phyloP scores from a whole-genome alignment of 495 filamentous ascomycete species.

The Aspergillus mulundensis region DNA sequence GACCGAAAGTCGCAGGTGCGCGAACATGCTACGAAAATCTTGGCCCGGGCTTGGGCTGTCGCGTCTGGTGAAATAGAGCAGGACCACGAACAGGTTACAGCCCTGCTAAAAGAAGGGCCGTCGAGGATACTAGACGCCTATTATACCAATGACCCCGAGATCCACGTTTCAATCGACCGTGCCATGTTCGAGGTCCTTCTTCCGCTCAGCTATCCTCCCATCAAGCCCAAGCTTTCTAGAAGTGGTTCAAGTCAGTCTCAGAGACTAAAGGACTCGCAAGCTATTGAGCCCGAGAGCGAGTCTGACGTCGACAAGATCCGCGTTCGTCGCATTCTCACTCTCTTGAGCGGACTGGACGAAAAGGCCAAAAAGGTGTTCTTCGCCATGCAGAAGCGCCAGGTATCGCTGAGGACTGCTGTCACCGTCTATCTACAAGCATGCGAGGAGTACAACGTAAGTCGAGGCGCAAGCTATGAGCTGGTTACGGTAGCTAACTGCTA shows the following conservation, averaged over 20 bases:
- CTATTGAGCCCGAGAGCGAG: conserved; percentile 44
- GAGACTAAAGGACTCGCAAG: conserved; percentile 49
- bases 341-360: conserved; percentile 72
- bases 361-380: conserved; percentile 85
- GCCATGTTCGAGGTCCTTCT: conserved; percentile 84
- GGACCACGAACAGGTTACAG: conserved; percentile 69
- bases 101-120: conserved; percentile 72
- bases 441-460: conserved; percentile 70
- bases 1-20: conserved; percentile 80
- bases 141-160: conserved; percentile 85
- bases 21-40: conserved; percentile 75
- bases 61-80: conserved; percentile 81
- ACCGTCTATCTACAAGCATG: conserved; percentile 71
- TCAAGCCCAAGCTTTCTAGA: conserved; percentile 64
- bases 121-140: conserved; percentile 81
- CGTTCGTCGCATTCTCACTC: conserved; percentile 75
- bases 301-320: conserved; percentile 78
- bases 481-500: conserved; percentile 11
- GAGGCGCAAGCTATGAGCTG: neutral
- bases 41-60: conserved; percentile 87
- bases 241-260: conserved; percentile 57
- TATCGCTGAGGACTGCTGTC: conserved; percentile 63
- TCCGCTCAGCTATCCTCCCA: conserved; percentile 78
- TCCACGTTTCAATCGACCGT: conserved; percentile 77
- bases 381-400: conserved; percentile 72